Conservation (phyloP, 352 stramenopile species). For the Bremia lactucae region DNA sequence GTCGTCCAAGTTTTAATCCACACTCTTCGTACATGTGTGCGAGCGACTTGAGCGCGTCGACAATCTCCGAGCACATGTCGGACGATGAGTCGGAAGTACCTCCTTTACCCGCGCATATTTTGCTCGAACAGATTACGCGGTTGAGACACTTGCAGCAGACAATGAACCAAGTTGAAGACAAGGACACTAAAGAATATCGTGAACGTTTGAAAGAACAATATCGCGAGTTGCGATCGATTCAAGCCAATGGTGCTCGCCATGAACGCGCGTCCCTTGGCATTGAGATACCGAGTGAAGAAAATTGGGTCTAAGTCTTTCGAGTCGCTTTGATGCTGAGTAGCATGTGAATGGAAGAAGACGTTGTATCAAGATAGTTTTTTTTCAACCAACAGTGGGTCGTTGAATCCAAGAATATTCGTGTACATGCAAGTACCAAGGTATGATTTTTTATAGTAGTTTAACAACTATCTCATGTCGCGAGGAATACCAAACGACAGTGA, state of each 20-base stretch:
- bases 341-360: no score
- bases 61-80: conserved; percentile 18
- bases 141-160: conserved; percentile 41
- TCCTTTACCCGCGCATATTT: conserved; percentile 22
- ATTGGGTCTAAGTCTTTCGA: conserved; percentile 13
- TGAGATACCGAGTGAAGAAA: conserved; percentile 13
- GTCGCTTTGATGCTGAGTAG: conserved; percentile 10
- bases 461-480: no score
- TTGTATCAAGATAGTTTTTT: no score
- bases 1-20: conserved; percentile 7
- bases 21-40: conserved; percentile 13
- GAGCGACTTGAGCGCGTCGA: conserved; percentile 20
- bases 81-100: conserved; percentile 26
- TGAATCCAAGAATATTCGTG: no score
- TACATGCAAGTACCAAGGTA: no score
- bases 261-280: conserved; percentile 4
- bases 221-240: conserved; percentile 34
- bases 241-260: conserved; percentile 18
- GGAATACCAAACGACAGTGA: no score
- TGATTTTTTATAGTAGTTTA: no score
- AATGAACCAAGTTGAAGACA: conserved; percentile 36
- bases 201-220: conserved; percentile 53
- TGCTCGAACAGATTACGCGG: conserved; percentile 45
- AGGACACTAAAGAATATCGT: conserved; percentile 38
- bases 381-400: no score